Conservation (phyloP, 1,139 yeast species). For the Suhomyces bolitotheri region DNA sequence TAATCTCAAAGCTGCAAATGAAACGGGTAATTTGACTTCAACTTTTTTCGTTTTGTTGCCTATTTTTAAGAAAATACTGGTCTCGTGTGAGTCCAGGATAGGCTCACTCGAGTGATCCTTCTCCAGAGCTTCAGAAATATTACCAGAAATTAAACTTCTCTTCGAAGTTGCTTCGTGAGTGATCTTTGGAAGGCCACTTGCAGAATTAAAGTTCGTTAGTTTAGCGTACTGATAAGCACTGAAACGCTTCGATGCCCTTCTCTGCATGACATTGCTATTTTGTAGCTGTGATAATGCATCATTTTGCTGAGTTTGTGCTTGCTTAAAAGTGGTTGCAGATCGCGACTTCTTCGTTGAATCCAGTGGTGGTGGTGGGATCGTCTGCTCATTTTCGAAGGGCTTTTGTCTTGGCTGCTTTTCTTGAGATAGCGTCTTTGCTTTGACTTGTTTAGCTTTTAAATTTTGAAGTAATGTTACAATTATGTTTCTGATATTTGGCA, state of each 20-base stretch:
- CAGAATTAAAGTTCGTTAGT: constrained; percentile 53
- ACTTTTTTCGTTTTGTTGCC: constrained; percentile 66
- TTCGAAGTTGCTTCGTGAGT: constrained; percentile 7
- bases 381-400: constrained; percentile 9
- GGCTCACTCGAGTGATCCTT: neutral
- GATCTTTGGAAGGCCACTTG: constrained; percentile 16
- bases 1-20: constrained; percentile 66
- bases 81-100: constrained; percentile 1
- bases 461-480: constrained; percentile 80
- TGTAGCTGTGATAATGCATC: constrained; percentile 78
- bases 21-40: constrained; percentile 48
- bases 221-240: constrained; percentile 93
- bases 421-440: constrained; percentile 40
- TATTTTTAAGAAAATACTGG: constrained; percentile 52
- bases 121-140: constrained; percentile 2
- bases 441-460: constrained; percentile 74
- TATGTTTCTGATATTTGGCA: constrained; percentile 85
- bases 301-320: constrained; percentile 12
- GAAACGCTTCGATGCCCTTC: constrained; percentile 89
- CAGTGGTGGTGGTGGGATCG: neutral
- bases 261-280: constrained; percentile 75
- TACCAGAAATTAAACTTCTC: constrained; percentile 1
- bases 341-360: constrained; percentile 8
- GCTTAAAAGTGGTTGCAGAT: constrained; percentile 5
- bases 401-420: constrained; percentile 20